Evolutionary conservation across 2,329 filamentous ascomycete genomes (phyloP), one percentile per base, ranked within the genome.

Genomic region (Fusarium miscanthi): DNA sequence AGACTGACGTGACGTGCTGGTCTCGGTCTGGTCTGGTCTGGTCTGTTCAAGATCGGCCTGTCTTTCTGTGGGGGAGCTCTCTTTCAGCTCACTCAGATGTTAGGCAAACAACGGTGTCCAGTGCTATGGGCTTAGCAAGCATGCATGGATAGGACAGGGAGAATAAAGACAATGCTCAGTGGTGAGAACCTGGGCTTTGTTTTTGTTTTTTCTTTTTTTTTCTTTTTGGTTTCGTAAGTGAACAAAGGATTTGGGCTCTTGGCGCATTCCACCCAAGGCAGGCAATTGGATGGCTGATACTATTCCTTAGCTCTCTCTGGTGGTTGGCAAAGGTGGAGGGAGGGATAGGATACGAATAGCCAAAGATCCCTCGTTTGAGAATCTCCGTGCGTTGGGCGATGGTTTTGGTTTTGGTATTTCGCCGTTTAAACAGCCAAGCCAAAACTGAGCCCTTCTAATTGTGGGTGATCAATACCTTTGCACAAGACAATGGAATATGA

Each of bases 191-290:
- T 40, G 43, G 52, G 51, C 38, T 64, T 60, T 42, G 48, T 23
- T 41, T 57, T 46, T 38, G 6, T 30, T 30, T 30, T 30, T 30
- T 30, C 30, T 25, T 25, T 30, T 30, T 23, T 6, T 30, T 33
- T 33, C 11, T 33, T 59, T 58, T 40, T 33, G 45, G 37, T 42
- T 59, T 66, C 59, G 65, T 62, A n/a, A n/a, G 62, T 51, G 75
- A 64, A 77, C 72, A 76, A 74, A 72, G 72, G 59, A 70, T 65
- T 68, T 60, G 51, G 42, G 37, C 59, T 48, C 72, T 75, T 72
- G 72, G 75, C 72, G 53, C 70, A 75, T 76, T 74, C 74, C 65
- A 70, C 68, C 23, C 31, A 38, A 53, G 33, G 27, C 63, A 56
- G 43, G 42, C 65, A 77, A 77, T 77, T 74, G 74, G 73, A 63